Conservation (phyloP, 2,329 filamentous ascomycete genomes). For the Colletotrichum gigasporum region DNA sequence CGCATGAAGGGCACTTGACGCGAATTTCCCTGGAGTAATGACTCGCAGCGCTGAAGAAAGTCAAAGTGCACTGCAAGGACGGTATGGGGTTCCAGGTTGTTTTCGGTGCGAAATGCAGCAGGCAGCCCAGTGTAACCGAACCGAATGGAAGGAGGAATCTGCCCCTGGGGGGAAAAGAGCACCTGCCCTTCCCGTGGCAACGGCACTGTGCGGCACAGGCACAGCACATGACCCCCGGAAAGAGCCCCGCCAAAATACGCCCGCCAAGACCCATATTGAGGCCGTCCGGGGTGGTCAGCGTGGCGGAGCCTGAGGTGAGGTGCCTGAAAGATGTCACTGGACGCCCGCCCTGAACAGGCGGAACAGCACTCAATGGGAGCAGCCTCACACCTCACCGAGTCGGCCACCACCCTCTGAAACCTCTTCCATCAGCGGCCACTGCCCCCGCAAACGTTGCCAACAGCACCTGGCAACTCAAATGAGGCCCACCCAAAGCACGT, state of each 20-base stretch:
- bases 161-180: too few relatives aligned
- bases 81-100: too few relatives aligned
- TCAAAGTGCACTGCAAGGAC: too few relatives aligned
- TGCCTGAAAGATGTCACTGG: slow-evolving; percentile 18
- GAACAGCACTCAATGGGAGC: not conserved
- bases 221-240: slow-evolving; percentile 16
- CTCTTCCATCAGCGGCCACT: not conserved
- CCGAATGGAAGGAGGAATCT: too few relatives aligned
- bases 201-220: slow-evolving; percentile 10
- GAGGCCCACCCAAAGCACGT: slow-evolving; percentile 26
- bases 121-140: too few relatives aligned
- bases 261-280: slow-evolving; percentile 25
- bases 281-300: slow-evolving; percentile 1
- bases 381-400: not conserved
- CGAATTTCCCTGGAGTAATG: not conserved
- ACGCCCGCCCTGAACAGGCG: slow-evolving; percentile 6
- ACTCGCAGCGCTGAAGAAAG: not conserved
- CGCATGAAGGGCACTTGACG: too few relatives aligned
- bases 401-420: too few relatives aligned
- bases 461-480: not conserved
- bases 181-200: slow-evolving; percentile 9
- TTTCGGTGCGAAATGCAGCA: too few relatives aligned
- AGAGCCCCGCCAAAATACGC: slow-evolving; percentile 11
- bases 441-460: not conserved
- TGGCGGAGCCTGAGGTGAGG: slow-evolving; percentile 8